phyloP scores from a whole-genome alignment of 768 basidiomycete genomes.

The Jaapia argillacea region DNA sequence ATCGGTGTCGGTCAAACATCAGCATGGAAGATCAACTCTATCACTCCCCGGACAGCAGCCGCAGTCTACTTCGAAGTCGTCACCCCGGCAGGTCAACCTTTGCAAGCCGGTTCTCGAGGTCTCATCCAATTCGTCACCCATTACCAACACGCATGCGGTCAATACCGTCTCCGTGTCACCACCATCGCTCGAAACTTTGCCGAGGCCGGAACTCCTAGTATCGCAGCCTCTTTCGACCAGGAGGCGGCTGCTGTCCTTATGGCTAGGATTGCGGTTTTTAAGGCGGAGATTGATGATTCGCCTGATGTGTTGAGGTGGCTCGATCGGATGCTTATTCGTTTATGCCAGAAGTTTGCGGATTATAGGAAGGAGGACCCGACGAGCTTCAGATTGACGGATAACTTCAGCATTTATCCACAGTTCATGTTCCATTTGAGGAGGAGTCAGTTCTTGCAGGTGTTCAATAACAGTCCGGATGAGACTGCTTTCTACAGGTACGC shows the following conservation, averaged over 20 bases:
- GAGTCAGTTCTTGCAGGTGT: conserved; percentile 98
- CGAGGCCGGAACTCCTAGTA: conserved; percentile 90
- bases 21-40: conserved; percentile 92
- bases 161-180: conserved; percentile 91
- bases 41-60: conserved; percentile 79
- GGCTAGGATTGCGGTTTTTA: conserved; percentile 98
- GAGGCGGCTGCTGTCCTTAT: conserved; percentile 96
- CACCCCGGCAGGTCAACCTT: conserved; percentile 89
- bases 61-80: conserved; percentile 99
- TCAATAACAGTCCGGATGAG: conserved; percentile 99
- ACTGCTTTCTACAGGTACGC: conserved; percentile 92
- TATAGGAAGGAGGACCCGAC: conserved; percentile 96
- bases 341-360: conserved; percentile 99
- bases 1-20: conserved; percentile 98
- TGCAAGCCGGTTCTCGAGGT: conserved; percentile 83
- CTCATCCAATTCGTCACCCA: conserved; percentile 98
- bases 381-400: conserved; percentile 87
- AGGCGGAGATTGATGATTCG: conserved; percentile 96
- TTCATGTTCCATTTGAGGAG: conserved; percentile 99
- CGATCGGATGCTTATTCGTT: conserved; percentile 94
- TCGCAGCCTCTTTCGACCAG: conserved; percentile 93
- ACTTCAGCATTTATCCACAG: conserved; percentile 98
- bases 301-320: conserved; percentile 96
- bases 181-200: conserved; percentile 97
- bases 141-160: conserved; percentile 96